phyloP scores from a whole-genome alignment of 352 stramenopile species.

The Phytophthora constricta region DNA sequence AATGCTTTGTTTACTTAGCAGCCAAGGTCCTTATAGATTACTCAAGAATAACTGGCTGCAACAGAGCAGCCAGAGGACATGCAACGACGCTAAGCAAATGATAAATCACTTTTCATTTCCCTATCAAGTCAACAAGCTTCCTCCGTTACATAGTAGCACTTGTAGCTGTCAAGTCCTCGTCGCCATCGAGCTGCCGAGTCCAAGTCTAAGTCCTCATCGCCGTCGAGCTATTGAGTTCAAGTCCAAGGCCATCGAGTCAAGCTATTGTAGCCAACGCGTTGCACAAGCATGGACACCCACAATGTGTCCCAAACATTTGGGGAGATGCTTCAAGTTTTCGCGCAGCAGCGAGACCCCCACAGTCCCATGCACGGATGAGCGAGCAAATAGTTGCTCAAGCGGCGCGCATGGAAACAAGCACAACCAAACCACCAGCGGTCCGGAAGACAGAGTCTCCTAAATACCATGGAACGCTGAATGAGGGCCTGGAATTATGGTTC shows the following conservation, averaged over 20 bases:
- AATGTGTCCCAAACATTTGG: background rate
- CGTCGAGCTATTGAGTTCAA: no score
- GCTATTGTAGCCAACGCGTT: no score
- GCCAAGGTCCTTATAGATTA: no score
- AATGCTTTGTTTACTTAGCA: no score
- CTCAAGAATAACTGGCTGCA: background rate
- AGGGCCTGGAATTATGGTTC: background rate
- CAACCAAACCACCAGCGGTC: background rate
- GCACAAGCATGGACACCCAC: background rate
- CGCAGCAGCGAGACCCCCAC: background rate
- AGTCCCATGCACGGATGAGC: conserved; percentile 8
- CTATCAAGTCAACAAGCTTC: background rate
- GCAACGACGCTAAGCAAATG: background rate
- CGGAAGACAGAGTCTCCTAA: background rate
- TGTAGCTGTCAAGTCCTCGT: background rate
- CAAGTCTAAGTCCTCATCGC: no score
- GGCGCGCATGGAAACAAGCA: background rate
- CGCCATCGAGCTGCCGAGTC: background rate
- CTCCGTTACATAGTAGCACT: no score
- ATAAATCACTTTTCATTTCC: background rate
- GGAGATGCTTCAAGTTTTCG: background rate
- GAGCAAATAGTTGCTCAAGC: background rate
- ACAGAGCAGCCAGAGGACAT: background rate
- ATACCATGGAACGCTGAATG: background rate
- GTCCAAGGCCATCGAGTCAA: no score